Evolutionary conservation across 257 asterid species (phyloP).

Genomic region (Cruciata laevipes): DNA sequence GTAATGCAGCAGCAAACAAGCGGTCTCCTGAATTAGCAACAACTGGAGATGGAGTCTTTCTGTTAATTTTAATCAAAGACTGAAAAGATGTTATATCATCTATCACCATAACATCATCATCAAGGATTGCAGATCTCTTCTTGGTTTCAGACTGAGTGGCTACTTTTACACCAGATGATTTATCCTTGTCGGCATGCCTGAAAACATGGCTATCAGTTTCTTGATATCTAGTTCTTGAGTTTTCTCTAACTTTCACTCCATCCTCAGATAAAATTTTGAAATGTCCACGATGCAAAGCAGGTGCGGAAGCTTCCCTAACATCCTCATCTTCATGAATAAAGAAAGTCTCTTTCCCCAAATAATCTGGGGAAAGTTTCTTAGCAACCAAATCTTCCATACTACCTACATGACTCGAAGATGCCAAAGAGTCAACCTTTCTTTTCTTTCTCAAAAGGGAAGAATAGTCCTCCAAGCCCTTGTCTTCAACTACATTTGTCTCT

Average conservation of each 20-base stretch:
- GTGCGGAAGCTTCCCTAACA: slow-evolving; percentile 10
- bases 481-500: slow-evolving; percentile 22
- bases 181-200: slow-evolving; percentile 22
- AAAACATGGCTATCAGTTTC: slow-evolving; percentile 30
- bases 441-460: slow-evolving; percentile 22
- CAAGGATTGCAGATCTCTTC: slow-evolving; percentile 23
- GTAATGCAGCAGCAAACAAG: slow-evolving; percentile 64
- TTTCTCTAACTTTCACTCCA: slow-evolving; percentile 17
- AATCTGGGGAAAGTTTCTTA: slow-evolving; percentile 21
- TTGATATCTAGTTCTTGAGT: slow-evolving; percentile 23
- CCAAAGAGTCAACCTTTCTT: slow-evolving; percentile 21
- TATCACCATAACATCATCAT: slow-evolving; percentile 38
- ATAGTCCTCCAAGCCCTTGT: slow-evolving; percentile 16
- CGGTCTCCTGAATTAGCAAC: slow-evolving; percentile 39
- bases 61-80: slow-evolving; percentile 30
- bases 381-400: slow-evolving; percentile 15
- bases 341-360: slow-evolving; percentile 22
- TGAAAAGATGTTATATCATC: slow-evolving; percentile 26
- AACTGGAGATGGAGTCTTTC: slow-evolving; percentile 25
- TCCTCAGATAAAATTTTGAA: slow-evolving; percentile 15
- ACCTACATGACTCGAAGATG: slow-evolving; percentile 20
- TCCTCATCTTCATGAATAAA: slow-evolving; percentile 21
- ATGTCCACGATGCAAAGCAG: slow-evolving; percentile 14
- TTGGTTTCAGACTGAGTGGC: slow-evolving; percentile 17
- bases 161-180: slow-evolving; percentile 24